Conservation (phyloP, 1,284 basidiomycete species). For the Pseudozyma thailandica region DNA sequence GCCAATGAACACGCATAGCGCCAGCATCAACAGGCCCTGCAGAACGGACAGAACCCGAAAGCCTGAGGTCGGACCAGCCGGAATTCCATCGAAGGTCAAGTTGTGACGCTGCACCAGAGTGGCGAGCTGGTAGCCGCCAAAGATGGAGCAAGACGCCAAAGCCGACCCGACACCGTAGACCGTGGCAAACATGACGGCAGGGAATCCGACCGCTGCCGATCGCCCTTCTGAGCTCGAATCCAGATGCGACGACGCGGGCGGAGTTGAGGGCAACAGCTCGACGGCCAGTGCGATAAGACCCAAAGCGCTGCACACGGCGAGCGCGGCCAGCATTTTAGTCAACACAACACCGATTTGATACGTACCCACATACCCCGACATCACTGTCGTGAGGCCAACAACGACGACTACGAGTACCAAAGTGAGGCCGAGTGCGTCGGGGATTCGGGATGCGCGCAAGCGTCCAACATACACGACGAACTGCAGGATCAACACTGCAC, state of each 20-base stretch:
- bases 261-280: conserved; percentile 2
- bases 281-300: conserved; percentile 17
- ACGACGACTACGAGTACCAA: conserved; percentile 1
- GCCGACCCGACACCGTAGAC: conserved; percentile 23
- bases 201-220: conserved; percentile 2
- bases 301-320: conserved; percentile 10
- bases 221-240: too few relatives aligned
- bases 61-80: background rate
- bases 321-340: conserved; percentile 8
- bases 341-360: conserved; percentile 15
- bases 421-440: conserved; percentile 1
- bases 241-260: background rate
- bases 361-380: conserved; percentile 16
- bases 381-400: conserved; percentile 15
- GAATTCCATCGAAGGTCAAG: conserved; percentile 6
- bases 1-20: conserved; percentile 12
- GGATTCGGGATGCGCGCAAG: background rate
- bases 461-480: conserved; percentile 22
- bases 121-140: conserved; percentile 21
- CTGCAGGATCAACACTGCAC: conserved; percentile 11
- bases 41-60: conserved; percentile 9
- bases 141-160: conserved; percentile 11
- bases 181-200: conserved; percentile 4
- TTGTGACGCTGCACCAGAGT: conserved; percentile 4
- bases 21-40: conserved; percentile 18